Evolutionary conservation across 2,329 filamentous ascomycete species (phyloP), one percentile per base, ranked within the genome.

Genomic region (Aureobasidium sp.): DNA sequence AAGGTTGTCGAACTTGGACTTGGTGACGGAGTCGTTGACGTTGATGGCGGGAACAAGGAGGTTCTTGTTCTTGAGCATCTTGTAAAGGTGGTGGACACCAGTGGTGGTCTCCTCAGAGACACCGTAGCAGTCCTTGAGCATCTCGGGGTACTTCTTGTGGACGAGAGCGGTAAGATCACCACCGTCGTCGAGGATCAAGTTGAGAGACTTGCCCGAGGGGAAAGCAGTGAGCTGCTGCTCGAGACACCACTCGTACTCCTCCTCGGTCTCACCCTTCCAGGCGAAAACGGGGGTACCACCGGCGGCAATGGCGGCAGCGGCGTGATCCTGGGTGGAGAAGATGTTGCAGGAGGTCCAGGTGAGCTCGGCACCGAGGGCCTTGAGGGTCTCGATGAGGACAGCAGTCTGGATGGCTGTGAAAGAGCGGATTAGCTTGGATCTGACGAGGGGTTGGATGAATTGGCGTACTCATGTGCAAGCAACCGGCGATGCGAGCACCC

Each of bases 1-100:
- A 69, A 97, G 83, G 88, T 99, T 99, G 87, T 97, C 94, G 78
- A 99, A 99, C 87, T 99, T 99, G 82, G 91, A 96, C 88, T 97
- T 99, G 80, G 94, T 99, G 76, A 99, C 93, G 64, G 89, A 92
- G 87, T 99, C 93, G 84, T 99, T 97, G 85, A 99, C 93, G 80
- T 99, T 99, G 87, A 97, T 91, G 79, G 93, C 85, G 70, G 94
- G 94, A 69, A 96, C 90, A 67, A 96, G 88, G 68, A 97, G 91
- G 63, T 76, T 71, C 90, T 87, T 74, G 74, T 78, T 75, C 78
- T 80, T 97, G 78, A 97, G 82, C 92, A 97, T 97, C 76, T 87
- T 86, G 89, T 97, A 99, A 66, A 99, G 86, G 84, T 97, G 93
- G 89, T 97, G 94, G 74, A 99, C 93, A 85, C 93, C 93, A 60